Evolutionary conservation across 768 basidiomycete species (phyloP), one percentile per base, ranked within the genome.

Genomic region (Mycena crocata): DNA sequence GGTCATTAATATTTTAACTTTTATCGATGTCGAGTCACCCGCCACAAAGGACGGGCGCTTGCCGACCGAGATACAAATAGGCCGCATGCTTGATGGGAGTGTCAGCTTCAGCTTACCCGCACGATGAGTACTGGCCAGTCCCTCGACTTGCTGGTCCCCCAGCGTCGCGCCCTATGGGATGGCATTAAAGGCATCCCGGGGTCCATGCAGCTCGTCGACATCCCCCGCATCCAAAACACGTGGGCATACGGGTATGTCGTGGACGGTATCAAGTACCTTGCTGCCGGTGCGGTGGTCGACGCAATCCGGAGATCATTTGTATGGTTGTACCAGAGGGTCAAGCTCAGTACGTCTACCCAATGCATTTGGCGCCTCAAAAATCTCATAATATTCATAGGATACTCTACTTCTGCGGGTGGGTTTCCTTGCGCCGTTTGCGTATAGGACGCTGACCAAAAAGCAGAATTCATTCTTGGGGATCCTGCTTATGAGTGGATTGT

Each of bases 401-500:
- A 82, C 61, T 80, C 79, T 5, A 80, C 84, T n/a, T n/a, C n/a
- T n/a, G n/a, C n/a, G n/a, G n/a, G n/a, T n/a, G n/a, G n/a, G n/a
- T n/a, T n/a, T n/a, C n/a, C n/a, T n/a, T n/a, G n/a, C n/a, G n/a
- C n/a, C n/a, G n/a, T n/a, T n/a, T n/a, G n/a, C n/a, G n/a, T n/a
- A n/a, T n/a, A n/a, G n/a, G n/a, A n/a, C n/a, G n/a, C n/a, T n/a
- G n/a, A n/a, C n/a, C n/a, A n/a, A 14, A 82, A 82, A 12, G 85
- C 83, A 0, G 78, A 81, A 51, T 86, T 87, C 60, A 73, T 77
- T 17, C 74, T 83, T 62, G 82, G 83, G 5, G 85, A 86, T 65
- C 84, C 82, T 0, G 76, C 83, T 0, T 86, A 84, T 61, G 85
- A 86, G 54, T 87, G 85, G 85, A 76, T 87, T 21, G 69, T 83